Percentiles rank a stretch among this genome's conserved stretches.
These are phyloP conservation scores for Polygonum maritimum DNA, from an alignment of 148 eudicot species.

Conservation along the genomic window DNA sequence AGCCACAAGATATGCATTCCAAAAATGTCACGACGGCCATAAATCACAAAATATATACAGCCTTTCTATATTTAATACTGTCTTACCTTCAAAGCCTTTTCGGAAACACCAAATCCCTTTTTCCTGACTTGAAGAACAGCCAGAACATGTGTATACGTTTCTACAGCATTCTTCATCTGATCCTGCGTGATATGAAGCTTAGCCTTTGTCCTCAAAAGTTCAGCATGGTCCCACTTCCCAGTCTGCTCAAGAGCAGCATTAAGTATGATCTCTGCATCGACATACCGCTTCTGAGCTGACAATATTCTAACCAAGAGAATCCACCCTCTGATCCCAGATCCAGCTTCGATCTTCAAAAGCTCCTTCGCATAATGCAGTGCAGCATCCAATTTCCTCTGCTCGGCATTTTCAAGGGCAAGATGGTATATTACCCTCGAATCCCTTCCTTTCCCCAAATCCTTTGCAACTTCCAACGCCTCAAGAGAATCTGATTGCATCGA, in stretches of 20 bases:
- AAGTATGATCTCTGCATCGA: constrained; percentile 60
- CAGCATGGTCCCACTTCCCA: constrained; percentile 81
- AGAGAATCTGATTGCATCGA: constrained; percentile 50
- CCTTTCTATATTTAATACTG: not conserved
- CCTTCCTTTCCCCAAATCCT: constrained; percentile 21
- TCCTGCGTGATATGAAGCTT: constrained; percentile 70
- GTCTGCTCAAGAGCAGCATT: constrained; percentile 81
- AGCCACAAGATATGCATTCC: too few relatives aligned
- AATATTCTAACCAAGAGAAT: constrained; percentile 61
- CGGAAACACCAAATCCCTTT: constrained; percentile 44
- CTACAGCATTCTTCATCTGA: constrained; percentile 43
- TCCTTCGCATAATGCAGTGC: constrained; percentile 66
- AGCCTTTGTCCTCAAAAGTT: constrained; percentile 68
- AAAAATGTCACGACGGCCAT: too few relatives aligned
- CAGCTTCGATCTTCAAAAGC: constrained; percentile 54
- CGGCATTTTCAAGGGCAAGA: constrained; percentile 71
- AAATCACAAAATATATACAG: not conserved
- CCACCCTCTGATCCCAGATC: constrained; percentile 67
- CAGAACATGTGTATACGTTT: constrained; percentile 67
- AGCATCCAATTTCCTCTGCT: constrained; percentile 79
- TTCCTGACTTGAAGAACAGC: constrained; percentile 71
- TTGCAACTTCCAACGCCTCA: constrained; percentile 45
- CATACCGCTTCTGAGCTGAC: constrained; percentile 62
- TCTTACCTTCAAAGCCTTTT: constrained; percentile 43
- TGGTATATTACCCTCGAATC: constrained; percentile 41